A percentile compares a stretch with the other conserved stretches of the same genome.
Evolutionary conservation across 2,329 filamentous ascomycete species (phyloP).

Genomic region (Penicillium sp.): DNA sequence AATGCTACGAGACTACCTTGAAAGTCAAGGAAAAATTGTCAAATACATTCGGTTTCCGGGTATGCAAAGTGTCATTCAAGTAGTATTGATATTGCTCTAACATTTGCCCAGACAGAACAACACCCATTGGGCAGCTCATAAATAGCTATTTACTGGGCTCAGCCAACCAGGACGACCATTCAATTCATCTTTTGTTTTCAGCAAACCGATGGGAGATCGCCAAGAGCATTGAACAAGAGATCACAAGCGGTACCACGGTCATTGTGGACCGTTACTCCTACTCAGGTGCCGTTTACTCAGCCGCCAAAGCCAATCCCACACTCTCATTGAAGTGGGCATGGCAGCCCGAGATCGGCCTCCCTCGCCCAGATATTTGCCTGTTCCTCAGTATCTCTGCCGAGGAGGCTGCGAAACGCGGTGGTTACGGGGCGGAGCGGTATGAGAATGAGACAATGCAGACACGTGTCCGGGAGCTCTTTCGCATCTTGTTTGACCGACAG

Average conservation of each 20-base stretch:
- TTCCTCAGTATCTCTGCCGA: slow-evolving; percentile 81
- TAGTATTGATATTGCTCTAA: slow-evolving; percentile 12
- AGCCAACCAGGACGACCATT: slow-evolving; percentile 77
- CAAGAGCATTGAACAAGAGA: slow-evolving; percentile 42
- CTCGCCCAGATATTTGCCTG: slow-evolving; percentile 80
- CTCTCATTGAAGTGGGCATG: slow-evolving; percentile 78
- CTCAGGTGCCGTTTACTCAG: slow-evolving; percentile 88
- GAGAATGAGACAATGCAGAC: slow-evolving; percentile 82
- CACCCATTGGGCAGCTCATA: slow-evolving; percentile 84
- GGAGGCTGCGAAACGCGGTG: slow-evolving; percentile 73
- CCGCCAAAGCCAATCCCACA: slow-evolving; percentile 74
- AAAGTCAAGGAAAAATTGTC: slow-evolving; percentile 52
- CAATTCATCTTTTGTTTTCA: slow-evolving; percentile 85
- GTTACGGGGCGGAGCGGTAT: slow-evolving; percentile 86
- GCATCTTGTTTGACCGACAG: slow-evolving; percentile 48
- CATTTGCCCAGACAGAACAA: slow-evolving; percentile 66
- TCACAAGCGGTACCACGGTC: slow-evolving; percentile 70
- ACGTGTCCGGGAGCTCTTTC: slow-evolving; percentile 74
- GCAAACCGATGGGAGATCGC: slow-evolving; percentile 83
- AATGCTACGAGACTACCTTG: slow-evolving; percentile 59
- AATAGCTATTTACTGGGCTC: slow-evolving; percentile 75
- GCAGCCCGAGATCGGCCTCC: slow-evolving; percentile 79
- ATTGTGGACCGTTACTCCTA: slow-evolving; percentile 94
- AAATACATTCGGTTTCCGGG: slow-evolving; percentile 67
- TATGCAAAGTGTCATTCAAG: slow-evolving; percentile 28